These are phyloP conservation scores for Boletus subparvulus DNA, from an alignment of 768 basidiomycete species.

Conservation along the genomic window DNA sequence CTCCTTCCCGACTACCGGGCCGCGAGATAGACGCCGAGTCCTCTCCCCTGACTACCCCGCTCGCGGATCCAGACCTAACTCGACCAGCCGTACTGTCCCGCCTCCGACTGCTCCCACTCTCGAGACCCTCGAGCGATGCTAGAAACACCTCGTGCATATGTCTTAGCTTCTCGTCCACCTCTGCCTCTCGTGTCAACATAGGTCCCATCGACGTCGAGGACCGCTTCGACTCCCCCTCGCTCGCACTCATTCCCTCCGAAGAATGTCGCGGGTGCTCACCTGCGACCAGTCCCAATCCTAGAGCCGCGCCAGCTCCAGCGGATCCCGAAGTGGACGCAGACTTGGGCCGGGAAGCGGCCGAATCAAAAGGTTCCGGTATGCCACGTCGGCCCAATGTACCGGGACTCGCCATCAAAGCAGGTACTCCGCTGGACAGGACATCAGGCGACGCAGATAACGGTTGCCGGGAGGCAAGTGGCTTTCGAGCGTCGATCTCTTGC, in stretches of 20 bases:
- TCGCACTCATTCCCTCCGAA: conserved; percentile 20
- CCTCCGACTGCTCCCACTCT: conserved; percentile 35
- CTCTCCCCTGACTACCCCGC: conserved; percentile 9
- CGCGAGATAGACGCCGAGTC: conserved; percentile 3
- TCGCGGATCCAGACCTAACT: conserved; percentile 12
- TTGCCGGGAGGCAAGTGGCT: conserved; percentile 46
- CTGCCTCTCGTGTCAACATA: conserved; percentile 64
- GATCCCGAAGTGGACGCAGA: conserved; percentile 2
- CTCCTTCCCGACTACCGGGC: conserved; percentile 11
- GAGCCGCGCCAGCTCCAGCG: background rate
- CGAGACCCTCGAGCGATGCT: conserved; percentile 61
- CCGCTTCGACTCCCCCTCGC: conserved; percentile 22
- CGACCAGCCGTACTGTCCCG: conserved; percentile 16
- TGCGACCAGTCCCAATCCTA: conserved; percentile 19
- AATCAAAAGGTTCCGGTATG: background rate
- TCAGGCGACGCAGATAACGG: conserved; percentile 3
- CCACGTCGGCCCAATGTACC: conserved; percentile 1
- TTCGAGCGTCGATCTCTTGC: conserved; percentile 70
- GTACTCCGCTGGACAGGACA: background rate
- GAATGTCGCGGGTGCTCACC: conserved; percentile 18
- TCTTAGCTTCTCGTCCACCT: conserved; percentile 61
- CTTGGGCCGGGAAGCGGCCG: conserved; percentile 1
- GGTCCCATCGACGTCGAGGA: conserved; percentile 39
- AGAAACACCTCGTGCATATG: conserved; percentile 70
- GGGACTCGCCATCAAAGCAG: conserved; percentile 5